Evolutionary conservation across 2,329 filamentous ascomycete genomes (phyloP).

Genomic region (Rhynchosporium secalis): DNA sequence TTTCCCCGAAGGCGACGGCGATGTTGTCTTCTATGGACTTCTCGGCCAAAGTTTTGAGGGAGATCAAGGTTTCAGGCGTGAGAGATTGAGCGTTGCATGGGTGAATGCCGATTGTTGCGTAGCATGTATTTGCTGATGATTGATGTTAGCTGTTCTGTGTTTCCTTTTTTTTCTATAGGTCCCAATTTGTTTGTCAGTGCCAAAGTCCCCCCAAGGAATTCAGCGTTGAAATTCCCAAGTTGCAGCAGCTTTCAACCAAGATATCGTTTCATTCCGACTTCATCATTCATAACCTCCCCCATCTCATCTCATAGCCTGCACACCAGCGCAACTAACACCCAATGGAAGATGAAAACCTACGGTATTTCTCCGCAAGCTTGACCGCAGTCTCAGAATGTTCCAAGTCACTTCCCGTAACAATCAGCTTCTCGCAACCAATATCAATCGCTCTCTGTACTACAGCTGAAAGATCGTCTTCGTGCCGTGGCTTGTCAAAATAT

Average conservation of each 20-base stretch:
- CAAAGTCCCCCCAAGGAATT: not conserved
- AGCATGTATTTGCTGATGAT: conserved; percentile 56
- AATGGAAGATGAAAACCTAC: conserved; percentile 49
- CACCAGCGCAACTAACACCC: not conserved
- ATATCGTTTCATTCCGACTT: not conserved
- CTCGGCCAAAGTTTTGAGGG: conserved; percentile 58
- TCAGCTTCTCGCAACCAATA: conserved; percentile 83
- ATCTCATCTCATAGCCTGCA: not conserved
- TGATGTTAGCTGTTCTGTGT: not conserved
- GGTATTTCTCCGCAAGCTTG: conserved; percentile 69
- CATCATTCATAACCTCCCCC: not conserved
- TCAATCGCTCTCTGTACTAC: conserved; percentile 77
- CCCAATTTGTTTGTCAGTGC: too few species aligned
- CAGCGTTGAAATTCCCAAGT: too few species aligned
- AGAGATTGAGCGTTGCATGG: conserved; percentile 86
- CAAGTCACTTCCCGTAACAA: conserved; percentile 90
- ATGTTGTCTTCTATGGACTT: conserved; percentile 38
- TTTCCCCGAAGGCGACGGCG: conserved; percentile 82
- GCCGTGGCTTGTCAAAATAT: conserved; percentile 77
- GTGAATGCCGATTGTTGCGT: conserved; percentile 89
- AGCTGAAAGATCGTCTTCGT: conserved; percentile 71
- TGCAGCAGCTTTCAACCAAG: not conserved
- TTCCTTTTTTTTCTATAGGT: not conserved
- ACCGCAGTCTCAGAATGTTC: conserved; percentile 74
- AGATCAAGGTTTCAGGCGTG: conserved; percentile 60